Conservation (phyloP, 1,284 basidiomycete genomes). For the Ceratobasidium sp. region DNA sequence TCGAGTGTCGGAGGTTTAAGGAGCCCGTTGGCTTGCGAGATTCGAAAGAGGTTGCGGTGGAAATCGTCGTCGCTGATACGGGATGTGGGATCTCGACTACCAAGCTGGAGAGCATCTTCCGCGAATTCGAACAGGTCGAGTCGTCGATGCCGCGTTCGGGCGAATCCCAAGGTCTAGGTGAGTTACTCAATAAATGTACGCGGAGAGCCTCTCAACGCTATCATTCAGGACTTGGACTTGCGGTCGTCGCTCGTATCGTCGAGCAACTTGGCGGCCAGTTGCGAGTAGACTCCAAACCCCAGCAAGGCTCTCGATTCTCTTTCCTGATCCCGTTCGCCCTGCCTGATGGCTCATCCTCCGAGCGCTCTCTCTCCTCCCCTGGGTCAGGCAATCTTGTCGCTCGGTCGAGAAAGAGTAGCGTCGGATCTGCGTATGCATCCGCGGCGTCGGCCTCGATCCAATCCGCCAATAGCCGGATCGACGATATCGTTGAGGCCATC, state of each 20-base stretch:
- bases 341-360: slow-evolving; percentile 48
- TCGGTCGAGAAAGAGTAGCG: slow-evolving; percentile 36
- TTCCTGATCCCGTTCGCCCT: slow-evolving; percentile 74
- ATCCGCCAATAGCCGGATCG: slow-evolving; percentile 58
- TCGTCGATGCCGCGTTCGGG: slow-evolving; percentile 60
- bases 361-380: slow-evolving; percentile 29
- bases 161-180: slow-evolving; percentile 67
- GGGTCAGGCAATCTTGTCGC: slow-evolving; percentile 15
- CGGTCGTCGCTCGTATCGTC: slow-evolving; percentile 86
- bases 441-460: slow-evolving; percentile 27
- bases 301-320: slow-evolving; percentile 79
- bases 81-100: slow-evolving; percentile 80
- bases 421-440: slow-evolving; percentile 42
- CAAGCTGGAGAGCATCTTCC: slow-evolving; percentile 85
- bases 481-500: slow-evolving; percentile 78
- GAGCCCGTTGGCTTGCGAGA: slow-evolving; percentile 68
- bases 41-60: slow-evolving; percentile 69
- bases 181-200: slow-evolving; percentile 48
- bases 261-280: slow-evolving; percentile 85
- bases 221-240: slow-evolving; percentile 75
- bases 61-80: slow-evolving; percentile 82
- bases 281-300: slow-evolving; percentile 79
- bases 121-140: slow-evolving; percentile 89
- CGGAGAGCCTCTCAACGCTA: no score
- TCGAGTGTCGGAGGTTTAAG: slow-evolving; percentile 70